These are phyloP conservation scores for Cantharellus anzutake DNA, from an alignment of 768 basidiomycete genomes.

Conservation along the genomic window DNA sequence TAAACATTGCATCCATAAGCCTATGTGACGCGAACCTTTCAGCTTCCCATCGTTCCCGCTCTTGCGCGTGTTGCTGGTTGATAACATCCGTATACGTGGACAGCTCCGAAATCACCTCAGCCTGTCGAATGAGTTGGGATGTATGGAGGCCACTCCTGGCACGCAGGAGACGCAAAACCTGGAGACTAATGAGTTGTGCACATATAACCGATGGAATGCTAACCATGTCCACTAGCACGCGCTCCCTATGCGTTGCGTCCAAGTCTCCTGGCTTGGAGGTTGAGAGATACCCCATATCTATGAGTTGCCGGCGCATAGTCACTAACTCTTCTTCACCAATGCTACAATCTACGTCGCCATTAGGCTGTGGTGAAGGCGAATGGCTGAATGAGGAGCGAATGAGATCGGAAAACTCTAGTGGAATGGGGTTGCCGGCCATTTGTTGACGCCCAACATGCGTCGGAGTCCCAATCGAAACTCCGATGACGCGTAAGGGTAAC, in stretches of 20 bases:
- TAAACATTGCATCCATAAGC: constrained; percentile 43
- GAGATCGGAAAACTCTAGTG: not conserved
- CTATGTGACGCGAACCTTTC: constrained; percentile 48
- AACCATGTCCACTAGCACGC: constrained; percentile 41
- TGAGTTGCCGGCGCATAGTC: constrained; percentile 28
- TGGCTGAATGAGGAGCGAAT: not conserved
- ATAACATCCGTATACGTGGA: constrained; percentile 40
- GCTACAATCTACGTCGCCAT: not conserved
- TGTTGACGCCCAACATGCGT: too few relatives aligned
- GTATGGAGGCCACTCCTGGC: constrained; percentile 7
- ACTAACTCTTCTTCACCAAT: constrained; percentile 21
- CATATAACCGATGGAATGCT: constrained; percentile 9
- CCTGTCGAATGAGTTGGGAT: constrained; percentile 34
- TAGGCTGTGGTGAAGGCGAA: not conserved
- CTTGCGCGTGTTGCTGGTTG: constrained; percentile 31
- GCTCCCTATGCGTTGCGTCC: constrained; percentile 21
- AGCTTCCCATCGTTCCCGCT: constrained; percentile 38
- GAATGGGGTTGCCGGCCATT: not conserved
- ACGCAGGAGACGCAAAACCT: constrained; percentile 23
- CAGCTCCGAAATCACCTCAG: constrained; percentile 37
- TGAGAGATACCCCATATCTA: constrained; percentile 22
- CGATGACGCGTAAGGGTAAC: too few relatives aligned
- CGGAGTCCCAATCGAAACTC: too few relatives aligned
- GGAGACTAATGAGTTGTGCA: constrained; percentile 9
- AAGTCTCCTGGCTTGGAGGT: constrained; percentile 1